Evolutionary conservation across 139 green algal species (phyloP).

Genomic region (Auxenochlorella pyrenoidosa): DNA sequence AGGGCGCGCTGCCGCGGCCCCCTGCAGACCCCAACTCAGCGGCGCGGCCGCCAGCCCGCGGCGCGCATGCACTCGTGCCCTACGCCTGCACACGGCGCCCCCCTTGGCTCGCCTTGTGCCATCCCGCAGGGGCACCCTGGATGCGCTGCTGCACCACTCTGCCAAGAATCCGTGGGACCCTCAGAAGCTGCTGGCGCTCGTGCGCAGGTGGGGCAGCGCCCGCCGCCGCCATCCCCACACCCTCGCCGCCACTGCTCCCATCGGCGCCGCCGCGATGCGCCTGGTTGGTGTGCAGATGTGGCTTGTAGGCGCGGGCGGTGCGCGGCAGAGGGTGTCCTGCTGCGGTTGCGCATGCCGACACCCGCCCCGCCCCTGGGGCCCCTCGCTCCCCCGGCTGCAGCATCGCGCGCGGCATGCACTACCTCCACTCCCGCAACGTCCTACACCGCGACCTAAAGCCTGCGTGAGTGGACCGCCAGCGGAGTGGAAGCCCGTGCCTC

Average conservation of each 20-base stretch:
- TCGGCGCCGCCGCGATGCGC: too few relatives aligned
- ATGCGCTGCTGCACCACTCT: conserved; percentile 55
- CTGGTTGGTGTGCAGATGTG: too few relatives aligned
- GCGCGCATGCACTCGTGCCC: too few relatives aligned
- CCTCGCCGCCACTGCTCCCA: too few relatives aligned
- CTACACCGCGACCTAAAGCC: conserved; percentile 73
- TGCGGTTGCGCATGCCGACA: too few relatives aligned
- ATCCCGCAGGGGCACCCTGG: conserved; percentile 41
- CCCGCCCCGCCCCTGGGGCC: not conserved
- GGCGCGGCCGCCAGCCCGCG: too few relatives aligned
- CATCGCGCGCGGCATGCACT: conserved; percentile 39
- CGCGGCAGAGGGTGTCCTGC: too few relatives aligned
- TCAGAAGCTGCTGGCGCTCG: conserved; percentile 46
- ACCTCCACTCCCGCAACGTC: conserved; percentile 59
- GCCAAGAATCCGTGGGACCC: conserved; percentile 40
- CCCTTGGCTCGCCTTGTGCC: too few relatives aligned
- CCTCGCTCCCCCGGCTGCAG: not conserved
- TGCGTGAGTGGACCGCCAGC: conserved; percentile 20
- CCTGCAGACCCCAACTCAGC: too few relatives aligned
- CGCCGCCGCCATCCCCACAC: not conserved
- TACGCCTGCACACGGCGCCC: too few relatives aligned
- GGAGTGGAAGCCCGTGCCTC: not conserved
- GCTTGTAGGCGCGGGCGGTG: too few relatives aligned
- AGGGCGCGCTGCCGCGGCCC: too few relatives aligned
- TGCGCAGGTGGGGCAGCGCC: conserved; percentile 9